Evolutionary conservation across 257 asterid species (phyloP), one percentile per base, ranked within the genome.

Genomic region (Capsicum chinense): DNA sequence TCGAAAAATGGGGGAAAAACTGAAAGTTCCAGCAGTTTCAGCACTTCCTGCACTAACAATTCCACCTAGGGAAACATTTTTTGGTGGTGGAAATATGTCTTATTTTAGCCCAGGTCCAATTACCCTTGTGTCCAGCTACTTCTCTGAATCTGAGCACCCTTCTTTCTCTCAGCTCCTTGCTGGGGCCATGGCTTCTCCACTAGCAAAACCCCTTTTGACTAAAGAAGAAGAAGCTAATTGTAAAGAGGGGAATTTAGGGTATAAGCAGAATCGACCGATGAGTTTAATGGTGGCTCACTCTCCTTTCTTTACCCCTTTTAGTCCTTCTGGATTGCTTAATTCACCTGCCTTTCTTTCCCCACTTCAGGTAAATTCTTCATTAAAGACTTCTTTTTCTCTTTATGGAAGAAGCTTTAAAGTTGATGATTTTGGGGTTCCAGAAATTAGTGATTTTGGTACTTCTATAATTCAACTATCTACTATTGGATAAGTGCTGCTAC

Each of bases 341-440:
- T 93, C 99, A 3, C 99, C 99, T 2, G 98, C 93, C 6, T 91
- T 96, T 76, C 88, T 95, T 62, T 93, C 99, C 21, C 98, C 99
- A 6, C 93, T 95, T 89, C 97, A 91, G 95, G 99, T 95, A 39
- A 39, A 26, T 6, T 81, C 48, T 44, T 44, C 48, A 44, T 39
- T 39, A 39, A 39, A 39, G 44, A 39, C 44, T 39, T 39, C 44
- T 39, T 39, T 39, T 39, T 39, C 44, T 39, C 44, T 39, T 39
- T 39, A 26, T 26, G 33, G 33, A 26, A 26, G 33, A 39, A 39
- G 44, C 44, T 39, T 39, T 3, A 39, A 39, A 39, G 44, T 39
- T 39, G 44, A 39, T 59, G 50, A 39, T 58, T 79, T 54, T 58
- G 39, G 54, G 17, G 5, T 71, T 71, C 3, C 13, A n/a, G 39